Base-by-base conservation (phyloP, 805 yeast genomes). In the Maudiozyma serrabonitensis region DNA sequence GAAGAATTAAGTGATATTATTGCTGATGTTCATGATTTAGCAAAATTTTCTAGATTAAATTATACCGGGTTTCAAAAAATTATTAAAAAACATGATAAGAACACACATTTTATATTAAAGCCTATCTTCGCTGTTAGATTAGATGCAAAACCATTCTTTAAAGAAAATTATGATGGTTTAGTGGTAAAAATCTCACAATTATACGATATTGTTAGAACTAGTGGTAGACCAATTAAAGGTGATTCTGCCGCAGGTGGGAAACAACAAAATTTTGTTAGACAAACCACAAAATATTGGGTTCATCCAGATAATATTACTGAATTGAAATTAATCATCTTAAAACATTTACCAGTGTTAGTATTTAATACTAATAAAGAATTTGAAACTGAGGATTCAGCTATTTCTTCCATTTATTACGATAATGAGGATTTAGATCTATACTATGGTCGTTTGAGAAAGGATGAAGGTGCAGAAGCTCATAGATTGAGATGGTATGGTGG, bases 401-500 rank as follows among this genome's bases (percentile, higher is more conserved):
- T 93, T 63, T 88, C 99, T 2, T 93, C 99, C 5, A 93, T 93
- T 59, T 93, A 93, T 71, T 93, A 84, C 61, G 99, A 93, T 69
- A 87, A 93, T 67, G 77, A 81, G 57, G 81, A 83, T 55, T 78
- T 93, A 76, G 97, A 93, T 60, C 75, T 93, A 50, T 93, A 93
- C 69, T 85, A 87, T 57, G 99, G 99, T 35, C 81, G 99, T 69
- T 76, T 93, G 61, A 81, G 93, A 66, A 93, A 93, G 69, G 93
- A 88, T 60, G 99, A 93, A 74, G 99, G 99, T 67, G 99, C 99
- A 5, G 99, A 93, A 70, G 98, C 98, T 21, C 89, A 91, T 56
- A 83, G 99, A 71, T 75, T 93, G 64, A 83, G 99, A 73, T 93
- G 99, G 99, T 93, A 93, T 67, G 99, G 99, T 64, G 96, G 96